Base-by-base conservation (phyloP, 179 eudicot genomes). In the Nepenthes alata region DNA sequence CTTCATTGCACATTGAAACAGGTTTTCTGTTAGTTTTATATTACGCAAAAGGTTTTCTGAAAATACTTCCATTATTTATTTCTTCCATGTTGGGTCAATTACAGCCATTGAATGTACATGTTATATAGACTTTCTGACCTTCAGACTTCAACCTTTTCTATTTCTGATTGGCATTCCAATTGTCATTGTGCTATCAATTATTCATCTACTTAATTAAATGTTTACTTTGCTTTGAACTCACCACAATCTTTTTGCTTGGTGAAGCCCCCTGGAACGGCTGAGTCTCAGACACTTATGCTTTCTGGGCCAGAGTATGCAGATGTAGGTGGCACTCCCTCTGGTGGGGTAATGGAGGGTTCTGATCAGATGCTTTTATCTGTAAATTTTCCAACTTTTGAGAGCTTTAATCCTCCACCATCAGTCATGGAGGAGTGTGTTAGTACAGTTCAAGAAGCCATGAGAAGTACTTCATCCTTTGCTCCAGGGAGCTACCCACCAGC, bases 201-300 rank as follows among this genome's bases (percentile, higher is more conserved):
- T 41, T 13, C 11, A 3, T n/a, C n/a, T 15, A 1, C 6, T 39
- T 1, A 14, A n/a, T 59, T n/a, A 14, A 4, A 41, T 6, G 3
- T 59, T 44, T n/a, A 44, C 15, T 38, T 44, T 41, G 25, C 13
- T 47, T 12, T 53, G 48, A 38, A 16, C 54, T 25, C n/a, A 13
- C 6, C 35, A 58, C 47, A 37, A 53, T 58, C 41, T 72, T 64
- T 61, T 77, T 73, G 60, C 66, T 47, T 64, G 68, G 64, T 88
- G 80, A 80, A 93, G 99, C 99, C 99, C 70, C 98, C 98, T 74
- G 98, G 98, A 75, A 87, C 87, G 59, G 93, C 84, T 11, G 98
- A 93, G 70, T 79, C 95, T 47, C 88, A 87, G 79, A 77, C 83
- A 73, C 76, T 71, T 44, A 53, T 78, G 76, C 70, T 78, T 82